Base-by-base conservation (phyloP, 1,284 basidiomycete species). In the Tetrapyrgos nigripes region DNA sequence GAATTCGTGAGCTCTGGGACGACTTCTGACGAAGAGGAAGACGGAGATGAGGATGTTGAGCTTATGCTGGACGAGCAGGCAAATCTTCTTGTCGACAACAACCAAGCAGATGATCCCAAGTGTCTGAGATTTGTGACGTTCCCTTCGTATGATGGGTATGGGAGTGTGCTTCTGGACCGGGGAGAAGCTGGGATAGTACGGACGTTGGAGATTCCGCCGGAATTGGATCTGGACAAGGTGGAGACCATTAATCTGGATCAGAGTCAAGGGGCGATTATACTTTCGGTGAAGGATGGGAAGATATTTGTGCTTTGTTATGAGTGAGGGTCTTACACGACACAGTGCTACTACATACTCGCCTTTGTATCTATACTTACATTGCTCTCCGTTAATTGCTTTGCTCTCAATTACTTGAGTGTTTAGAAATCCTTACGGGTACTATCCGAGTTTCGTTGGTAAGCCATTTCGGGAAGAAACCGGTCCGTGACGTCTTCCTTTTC, bases 181-280 rank as follows among this genome's bases (percentile, higher is more conserved):
- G 61, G 62, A 50, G 61, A 74, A 62, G 84, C 84, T 1, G 73
- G 76, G 45, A 33, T 33, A 8, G 86, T 87, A 51, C 73, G 80
- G 59, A 90, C 87, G 54, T 72, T 91, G 29, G 82, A 84, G 61
- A 80, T 85, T 6, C 89, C 88, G 2, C 77, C 79, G 0, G 89
- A 88, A 62, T 71, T 91, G 56, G 83, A 89, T 64, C 68, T 91
- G 61, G 80, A 85, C 53, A 69, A 68, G 45, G 87, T 90, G 28
- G 88, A 90, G 74, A 90, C 88, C 63, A 87, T 91, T 63, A 90
- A 89, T 67, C 85, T 91, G 52, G 89, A 91, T 69, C 89, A 91
- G 75, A 82, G 80, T 45, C 89, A 91, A 67, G 89, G 88, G 1
- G 84, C 87, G n/a, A 80, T 91, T 50, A 88, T 90, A 57, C 71